These are phyloP conservation scores for Lactarius pseudohatsudake DNA, from an alignment of 768 basidiomycete species.

Conservation along the genomic window DNA sequence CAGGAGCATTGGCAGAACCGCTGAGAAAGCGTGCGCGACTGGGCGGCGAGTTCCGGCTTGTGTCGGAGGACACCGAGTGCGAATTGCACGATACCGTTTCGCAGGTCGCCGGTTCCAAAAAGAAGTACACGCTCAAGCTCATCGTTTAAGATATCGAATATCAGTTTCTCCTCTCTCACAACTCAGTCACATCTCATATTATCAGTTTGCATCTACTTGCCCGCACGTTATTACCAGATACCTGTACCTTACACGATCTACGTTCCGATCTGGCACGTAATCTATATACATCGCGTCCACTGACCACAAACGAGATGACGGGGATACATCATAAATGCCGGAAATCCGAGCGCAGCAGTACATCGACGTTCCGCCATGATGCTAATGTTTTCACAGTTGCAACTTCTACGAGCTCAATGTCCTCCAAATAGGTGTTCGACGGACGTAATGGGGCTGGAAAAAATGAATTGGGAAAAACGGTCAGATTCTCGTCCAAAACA, in stretches of 20 bases:
- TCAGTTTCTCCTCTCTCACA: not conserved
- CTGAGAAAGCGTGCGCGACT: not conserved
- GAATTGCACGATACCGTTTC: constrained; percentile 7
- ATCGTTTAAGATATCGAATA: not conserved
- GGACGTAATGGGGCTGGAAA: too few species aligned
- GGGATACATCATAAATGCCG: not conserved
- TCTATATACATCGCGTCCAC: not conserved
- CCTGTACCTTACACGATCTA: not conserved
- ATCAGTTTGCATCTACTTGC: not conserved
- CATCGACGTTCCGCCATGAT: too few species aligned
- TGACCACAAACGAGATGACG: not conserved
- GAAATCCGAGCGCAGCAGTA: not conserved
- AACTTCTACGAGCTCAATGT: too few species aligned
- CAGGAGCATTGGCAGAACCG: not conserved
- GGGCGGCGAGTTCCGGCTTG: constrained; percentile 3
- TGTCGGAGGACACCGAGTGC: not conserved
- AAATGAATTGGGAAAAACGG: too few species aligned
- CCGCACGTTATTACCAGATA: not conserved
- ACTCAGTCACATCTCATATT: not conserved
- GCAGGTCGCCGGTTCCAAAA: not conserved
- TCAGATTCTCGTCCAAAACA: too few species aligned
- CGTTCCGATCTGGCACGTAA: not conserved
- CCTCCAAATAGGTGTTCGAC: too few species aligned
- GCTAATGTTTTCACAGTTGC: too few species aligned
- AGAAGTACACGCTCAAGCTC: constrained; percentile 7